Base-by-base conservation (phyloP, 1,284 basidiomycete genomes). In the Fistulinella cinereoalba region DNA sequence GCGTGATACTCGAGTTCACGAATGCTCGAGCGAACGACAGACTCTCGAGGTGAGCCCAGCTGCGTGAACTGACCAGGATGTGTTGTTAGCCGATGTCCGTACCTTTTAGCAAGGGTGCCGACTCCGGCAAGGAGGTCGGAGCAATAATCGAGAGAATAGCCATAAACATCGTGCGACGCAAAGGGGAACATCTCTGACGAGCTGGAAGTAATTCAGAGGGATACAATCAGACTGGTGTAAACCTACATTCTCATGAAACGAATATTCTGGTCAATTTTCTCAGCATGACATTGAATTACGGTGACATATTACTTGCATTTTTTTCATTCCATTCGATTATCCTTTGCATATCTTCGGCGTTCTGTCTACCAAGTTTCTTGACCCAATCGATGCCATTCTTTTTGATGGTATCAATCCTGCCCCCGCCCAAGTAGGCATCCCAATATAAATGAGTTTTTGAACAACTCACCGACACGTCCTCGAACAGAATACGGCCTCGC, bases 131-230 rank as follows among this genome's bases (percentile, higher is more conserved):
- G 71, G 7, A 77, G 64, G 3, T 49, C n/a, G 7, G 46, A 34
- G 3, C 62, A 56, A 49, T 86, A 90, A 19, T 80, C 75, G 24
- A 96, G 75, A 21, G 81, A 77, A 65, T 96, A 96, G 0, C 92
- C 92, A 56, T 92, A 82, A 33, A 74, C 76, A 10, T 71, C 74
- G 57, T 96, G 93, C 3, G 88, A 90, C 0, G 92, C 92, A 57
- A 89, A 96, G 1, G 93, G 92, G 63, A 96, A 95, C 77, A 96
- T 85, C 55, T 93, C 90, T 4, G 87, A 90, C 0, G 92, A 93
- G 2, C 65, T 64, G 31, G 7, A 34, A 18, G 19, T 32, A 28
- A 41, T 24, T 50, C 37, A 54, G 43, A 27, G 16, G 24, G 22
- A 12, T 7, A 21, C 4, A 24, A 29, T 9, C 1, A 6, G 2